Base-by-base conservation (phyloP, 2,329 filamentous ascomycete genomes). In the Trichoderma asperellum region DNA sequence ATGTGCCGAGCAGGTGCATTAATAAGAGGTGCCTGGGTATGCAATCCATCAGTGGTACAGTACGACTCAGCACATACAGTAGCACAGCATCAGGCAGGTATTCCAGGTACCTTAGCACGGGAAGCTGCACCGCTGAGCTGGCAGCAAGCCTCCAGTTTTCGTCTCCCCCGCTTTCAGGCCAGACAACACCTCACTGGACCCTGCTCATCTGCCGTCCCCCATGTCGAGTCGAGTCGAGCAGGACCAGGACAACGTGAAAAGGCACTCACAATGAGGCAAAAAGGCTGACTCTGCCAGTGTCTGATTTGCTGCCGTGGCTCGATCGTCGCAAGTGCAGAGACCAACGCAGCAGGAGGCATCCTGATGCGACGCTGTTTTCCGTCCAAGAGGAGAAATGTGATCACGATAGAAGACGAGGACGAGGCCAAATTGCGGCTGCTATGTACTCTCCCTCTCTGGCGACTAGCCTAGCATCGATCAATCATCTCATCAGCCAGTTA, bases 151-250 rank as follows among this genome's bases (percentile, higher is more conserved):
- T 66, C 32, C 27, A 37, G 40, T 43, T 58, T 24, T 29, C 27
- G 43, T 29, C 65, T 29, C 57, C 66, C 66, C 66, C 66, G 66
- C 66, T 62, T 62, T 49, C 35, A 49, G 49, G 43, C 57, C 58
- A 52, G 29, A 55, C 24, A 27, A 21, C 47, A 49, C n/a, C 32
- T 32, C 18, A 47, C 65, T 49, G 57, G 47, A 49, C 65, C 57
- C 47, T 53, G 43, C 34, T 43, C 57, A 49, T 24, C 24, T 56
- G 40, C 35, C 12, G 5, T 35, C 27, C 18, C 62, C 62, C 62
- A 56, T 65, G 62, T 65, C 52, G 52, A 16, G 2, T 35, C 18
- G 27, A 49, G 24, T 32, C 55, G 24, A 32, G n/a, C 16, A 34
- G 7, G 52, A 53, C 49, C 10, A 53, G 49, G 24, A 55, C 21